Evolutionary conservation across 441 rosid species (phyloP).

Genomic region (Gossypium trilobum): DNA sequence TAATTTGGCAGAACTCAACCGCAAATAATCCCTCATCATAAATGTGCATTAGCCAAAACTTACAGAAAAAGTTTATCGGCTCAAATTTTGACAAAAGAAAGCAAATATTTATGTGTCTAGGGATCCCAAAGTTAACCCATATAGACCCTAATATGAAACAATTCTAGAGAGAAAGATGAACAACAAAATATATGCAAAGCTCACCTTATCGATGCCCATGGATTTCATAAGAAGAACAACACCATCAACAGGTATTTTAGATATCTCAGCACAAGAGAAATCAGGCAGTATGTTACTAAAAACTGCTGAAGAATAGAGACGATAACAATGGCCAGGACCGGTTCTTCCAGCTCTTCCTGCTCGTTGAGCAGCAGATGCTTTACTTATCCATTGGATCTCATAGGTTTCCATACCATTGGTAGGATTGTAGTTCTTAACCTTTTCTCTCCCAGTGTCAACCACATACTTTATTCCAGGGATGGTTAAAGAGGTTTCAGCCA

Average conservation of each 20-base stretch:
- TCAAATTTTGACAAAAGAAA: background rate
- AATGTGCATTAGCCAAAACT: background rate
- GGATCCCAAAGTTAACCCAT: background rate
- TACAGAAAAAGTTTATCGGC: background rate
- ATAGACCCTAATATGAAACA: background rate
- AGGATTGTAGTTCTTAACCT: conserved; percentile 63
- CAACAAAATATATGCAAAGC: conserved; percentile 12
- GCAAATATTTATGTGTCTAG: background rate
- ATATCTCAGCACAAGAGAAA: conserved; percentile 72
- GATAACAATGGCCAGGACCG: conserved; percentile 89
- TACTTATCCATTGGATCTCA: conserved; percentile 79
- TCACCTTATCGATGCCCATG: conserved; percentile 67
- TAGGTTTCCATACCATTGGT: conserved; percentile 70
- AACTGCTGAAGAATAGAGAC: conserved; percentile 76
- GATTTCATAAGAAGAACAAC: conserved; percentile 84
- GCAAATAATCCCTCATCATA: background rate
- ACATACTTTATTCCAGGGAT: conserved; percentile 91
- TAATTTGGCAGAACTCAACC: background rate
- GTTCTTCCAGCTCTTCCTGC: conserved; percentile 98
- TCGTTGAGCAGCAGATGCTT: conserved; percentile 88
- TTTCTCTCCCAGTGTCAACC: conserved; percentile 85
- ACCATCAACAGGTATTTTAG: conserved; percentile 70
- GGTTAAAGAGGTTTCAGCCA: conserved; percentile 90
- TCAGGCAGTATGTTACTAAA: conserved; percentile 58
- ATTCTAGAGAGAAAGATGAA: background rate